These are phyloP conservation scores for Colletotrichum viniferum DNA, from an alignment of 2,329 filamentous ascomycete species.

Conservation along the genomic window DNA sequence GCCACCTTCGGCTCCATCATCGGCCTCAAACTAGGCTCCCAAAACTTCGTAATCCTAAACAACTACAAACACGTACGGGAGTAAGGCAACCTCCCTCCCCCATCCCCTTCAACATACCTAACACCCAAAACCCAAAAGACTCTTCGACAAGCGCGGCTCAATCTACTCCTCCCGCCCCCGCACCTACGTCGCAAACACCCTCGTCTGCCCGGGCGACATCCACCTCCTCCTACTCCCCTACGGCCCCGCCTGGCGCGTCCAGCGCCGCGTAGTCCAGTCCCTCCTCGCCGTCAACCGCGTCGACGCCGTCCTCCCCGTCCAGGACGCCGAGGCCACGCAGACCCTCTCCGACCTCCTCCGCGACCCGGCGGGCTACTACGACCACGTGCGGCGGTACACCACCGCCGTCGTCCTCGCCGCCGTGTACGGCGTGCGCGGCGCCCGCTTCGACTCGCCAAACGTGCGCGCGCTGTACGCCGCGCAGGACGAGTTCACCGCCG, in stretches of 20 bases:
- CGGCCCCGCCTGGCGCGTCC: background rate
- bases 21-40: too few species aligned
- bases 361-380: background rate
- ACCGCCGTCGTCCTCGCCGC: background rate
- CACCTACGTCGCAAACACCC: conserved; percentile 25
- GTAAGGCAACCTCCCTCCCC: too few species aligned
- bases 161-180: conserved; percentile 41
- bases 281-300: background rate
- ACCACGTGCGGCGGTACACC: background rate
- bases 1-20: too few species aligned
- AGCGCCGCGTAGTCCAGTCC: background rate
- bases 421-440: conserved; percentile 11
- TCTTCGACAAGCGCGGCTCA: conserved; percentile 39
- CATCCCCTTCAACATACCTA: too few species aligned
- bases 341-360: background rate
- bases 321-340: background rate
- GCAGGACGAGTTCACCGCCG: conserved; percentile 25
- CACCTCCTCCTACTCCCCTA: conserved; percentile 1
- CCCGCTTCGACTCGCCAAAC: conserved; percentile 8
- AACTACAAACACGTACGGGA: conserved; percentile 35
- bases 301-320: background rate
- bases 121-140: background rate
- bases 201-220: background rate
- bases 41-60: conserved; percentile 32
- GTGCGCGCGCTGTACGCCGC: conserved; percentile 25